phyloP scores from a whole-genome alignment of 2,329 filamentous ascomycete species.

The Sphaceloma murrayae region DNA sequence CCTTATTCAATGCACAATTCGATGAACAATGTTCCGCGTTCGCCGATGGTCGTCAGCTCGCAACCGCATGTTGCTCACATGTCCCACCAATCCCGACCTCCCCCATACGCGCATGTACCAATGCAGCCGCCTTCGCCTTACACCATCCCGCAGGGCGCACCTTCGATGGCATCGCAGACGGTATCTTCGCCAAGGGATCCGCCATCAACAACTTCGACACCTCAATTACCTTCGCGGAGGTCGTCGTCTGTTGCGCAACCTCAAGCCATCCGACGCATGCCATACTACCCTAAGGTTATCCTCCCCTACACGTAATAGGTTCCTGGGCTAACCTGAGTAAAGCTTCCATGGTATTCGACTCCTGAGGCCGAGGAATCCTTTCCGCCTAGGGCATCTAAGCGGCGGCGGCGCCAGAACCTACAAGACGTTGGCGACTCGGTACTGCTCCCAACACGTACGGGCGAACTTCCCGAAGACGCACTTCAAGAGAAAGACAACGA shows the following conservation, averaged over 20 bases:
- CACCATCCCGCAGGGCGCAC: slow-evolving; percentile 16
- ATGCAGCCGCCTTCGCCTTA: slow-evolving; percentile 15
- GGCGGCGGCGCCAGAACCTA: slow-evolving; percentile 36
- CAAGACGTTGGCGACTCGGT: slow-evolving; percentile 33
- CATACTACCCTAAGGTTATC: slow-evolving; percentile 44
- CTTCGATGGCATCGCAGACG: slow-evolving; percentile 31
- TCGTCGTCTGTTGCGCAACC: slow-evolving; percentile 22
- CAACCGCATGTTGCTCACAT: slow-evolving; percentile 29
- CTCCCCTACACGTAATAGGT: slow-evolving; percentile 1
- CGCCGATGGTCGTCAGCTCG: slow-evolving; percentile 39
- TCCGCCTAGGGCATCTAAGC: slow-evolving; percentile 41
- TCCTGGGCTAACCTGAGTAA: no score
- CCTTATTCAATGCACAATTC: slow-evolving; percentile 31
- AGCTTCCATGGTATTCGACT: slow-evolving; percentile 53
- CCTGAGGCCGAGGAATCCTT: slow-evolving; percentile 41
- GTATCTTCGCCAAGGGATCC: slow-evolving; percentile 25
- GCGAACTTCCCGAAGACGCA: slow-evolving; percentile 23
- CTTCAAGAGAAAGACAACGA: slow-evolving; percentile 23
- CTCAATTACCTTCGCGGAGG: slow-evolving; percentile 23
- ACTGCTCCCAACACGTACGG: slow-evolving; percentile 44
- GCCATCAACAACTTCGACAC: slow-evolving; percentile 27
- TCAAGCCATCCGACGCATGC: slow-evolving; percentile 29
- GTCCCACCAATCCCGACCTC: slow-evolving; percentile 19
- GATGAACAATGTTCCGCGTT: slow-evolving; percentile 31
- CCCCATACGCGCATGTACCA: slow-evolving; percentile 12